These are phyloP conservation scores for Ophiostoma populinum DNA, from an alignment of 2,329 filamentous ascomycete species.

Conservation along the genomic window DNA sequence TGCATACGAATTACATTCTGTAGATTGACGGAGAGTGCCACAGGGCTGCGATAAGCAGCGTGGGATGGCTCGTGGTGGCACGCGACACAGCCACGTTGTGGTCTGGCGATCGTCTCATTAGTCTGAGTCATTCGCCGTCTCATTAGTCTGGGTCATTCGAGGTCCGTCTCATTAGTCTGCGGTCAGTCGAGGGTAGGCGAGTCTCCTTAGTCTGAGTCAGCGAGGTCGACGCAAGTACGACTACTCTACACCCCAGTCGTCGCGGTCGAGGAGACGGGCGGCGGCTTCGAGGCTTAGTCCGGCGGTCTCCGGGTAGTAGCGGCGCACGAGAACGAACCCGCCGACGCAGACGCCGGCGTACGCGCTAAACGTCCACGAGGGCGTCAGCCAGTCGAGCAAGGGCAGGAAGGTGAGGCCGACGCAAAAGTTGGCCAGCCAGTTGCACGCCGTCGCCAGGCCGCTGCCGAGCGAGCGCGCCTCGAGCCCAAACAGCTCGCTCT, in stretches of 20 bases:
- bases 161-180: too few relatives aligned
- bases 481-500: slow-evolving; percentile 77
- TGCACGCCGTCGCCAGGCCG: slow-evolving; percentile 61
- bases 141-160: too few relatives aligned
- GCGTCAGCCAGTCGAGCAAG: slow-evolving; percentile 61
- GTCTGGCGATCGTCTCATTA: too few relatives aligned
- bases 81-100: too few relatives aligned
- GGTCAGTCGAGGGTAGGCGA: too few relatives aligned
- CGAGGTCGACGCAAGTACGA: too few relatives aligned
- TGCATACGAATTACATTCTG: too few relatives aligned
- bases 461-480: slow-evolving; percentile 56
- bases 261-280: slow-evolving; percentile 49
- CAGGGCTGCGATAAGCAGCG: too few relatives aligned
- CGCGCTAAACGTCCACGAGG: slow-evolving; percentile 61
- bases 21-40: too few relatives aligned
- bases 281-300: slow-evolving; percentile 71
- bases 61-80: too few relatives aligned
- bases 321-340: slow-evolving; percentile 53
- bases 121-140: too few relatives aligned
- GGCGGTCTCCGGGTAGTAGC: slow-evolving; percentile 73
- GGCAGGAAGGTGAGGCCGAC: slow-evolving; percentile 77
- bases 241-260: slow-evolving; percentile 74
- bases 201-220: too few relatives aligned
- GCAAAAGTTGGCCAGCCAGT: slow-evolving; percentile 74
- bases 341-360: slow-evolving; percentile 55